Evolutionary conservation across 208 protist genomes (phyloP), one percentile per base, ranked within the genome.

Genomic region (Trypanosoma rangeli): DNA sequence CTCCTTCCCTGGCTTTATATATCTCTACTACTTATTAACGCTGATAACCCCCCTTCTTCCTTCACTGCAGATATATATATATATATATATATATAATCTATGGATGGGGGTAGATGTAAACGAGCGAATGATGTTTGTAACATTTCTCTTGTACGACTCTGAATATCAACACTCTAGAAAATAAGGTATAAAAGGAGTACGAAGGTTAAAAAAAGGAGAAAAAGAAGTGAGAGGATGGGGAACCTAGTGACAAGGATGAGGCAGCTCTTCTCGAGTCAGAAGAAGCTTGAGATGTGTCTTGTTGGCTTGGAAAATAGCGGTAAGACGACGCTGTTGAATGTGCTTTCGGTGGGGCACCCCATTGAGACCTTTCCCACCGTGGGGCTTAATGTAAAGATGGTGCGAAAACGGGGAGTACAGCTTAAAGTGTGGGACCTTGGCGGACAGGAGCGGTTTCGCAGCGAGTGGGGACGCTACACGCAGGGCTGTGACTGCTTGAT

Each of bases 281-380:
- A 87, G 78, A 83, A 86, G 63, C 76, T 89, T 28, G 88, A 93
- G 57, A 49, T 94, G 61, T 91, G 85, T 63, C 67, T 96, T 39
- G 86, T 94, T 10, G 88, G 88, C 18, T 64, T 92, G 16, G 88
- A 90, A 50, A 93, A 87, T 66, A 82, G 73, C 33, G 88, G 88
- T 29, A 96, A 93, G 68, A 94, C 83, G n/a, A 93, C 88, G 1
- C 65, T 96, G 37, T 75, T 96, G 8, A 93, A 96, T 49, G 85
- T 91, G 7, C 74, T 94, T 10, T 85, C 82, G 7, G 72, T 86
- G 33, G 84, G 83, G 16, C 76, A 93, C 73, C 76, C 85, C 0
- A 80, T 90, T 8, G 85, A 85, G 53, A 92, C 82, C 5, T 85
- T 86, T 60, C 88, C 88, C 16, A 96, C 88, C 8, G 80, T 93